Evolutionary conservation across 208 protist species (phyloP).

Genomic region (Phytomonas serpens): DNA sequence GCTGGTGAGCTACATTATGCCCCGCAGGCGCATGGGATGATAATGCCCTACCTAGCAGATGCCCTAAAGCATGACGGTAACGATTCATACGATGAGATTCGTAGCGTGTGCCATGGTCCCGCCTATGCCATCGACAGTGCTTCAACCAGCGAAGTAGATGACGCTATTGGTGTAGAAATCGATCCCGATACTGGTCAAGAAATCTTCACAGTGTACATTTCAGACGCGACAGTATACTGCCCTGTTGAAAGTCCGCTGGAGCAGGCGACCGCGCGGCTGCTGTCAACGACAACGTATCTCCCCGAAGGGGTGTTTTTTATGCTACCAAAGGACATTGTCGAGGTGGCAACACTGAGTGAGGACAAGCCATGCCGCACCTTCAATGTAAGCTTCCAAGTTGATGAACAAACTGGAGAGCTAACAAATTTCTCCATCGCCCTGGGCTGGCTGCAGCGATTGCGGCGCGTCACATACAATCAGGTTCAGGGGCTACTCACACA

Average conservation of each 20-base stretch:
- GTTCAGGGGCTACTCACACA: slow-evolving; percentile 51
- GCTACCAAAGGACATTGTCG: slow-evolving; percentile 79
- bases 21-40: slow-evolving; percentile 49
- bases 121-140: slow-evolving; percentile 85
- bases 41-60: slow-evolving; percentile 32
- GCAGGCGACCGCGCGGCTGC: slow-evolving; percentile 66
- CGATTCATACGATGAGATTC: slow-evolving; percentile 65
- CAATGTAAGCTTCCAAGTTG: slow-evolving; percentile 74
- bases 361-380: slow-evolving; percentile 82
- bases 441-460: slow-evolving; percentile 62
- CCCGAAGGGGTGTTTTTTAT: slow-evolving; percentile 87
- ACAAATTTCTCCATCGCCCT: slow-evolving; percentile 67
- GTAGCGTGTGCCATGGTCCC: slow-evolving; percentile 27
- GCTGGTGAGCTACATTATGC: slow-evolving; percentile 59
- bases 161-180: slow-evolving; percentile 73
- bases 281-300: slow-evolving; percentile 85
- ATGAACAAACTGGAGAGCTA: slow-evolving; percentile 56
- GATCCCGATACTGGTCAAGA: slow-evolving; percentile 44
- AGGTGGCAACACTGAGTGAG: slow-evolving; percentile 78
- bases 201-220: slow-evolving; percentile 82
- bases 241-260: slow-evolving; percentile 71
- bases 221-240: slow-evolving; percentile 85
- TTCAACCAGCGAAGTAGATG: slow-evolving; percentile 86
- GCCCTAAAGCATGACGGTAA: slow-evolving; percentile 38
- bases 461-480: slow-evolving; percentile 84